Evolutionary conservation across 1,139 yeast genomes (phyloP).

Genomic region (Ogataea hybrid): DNA sequence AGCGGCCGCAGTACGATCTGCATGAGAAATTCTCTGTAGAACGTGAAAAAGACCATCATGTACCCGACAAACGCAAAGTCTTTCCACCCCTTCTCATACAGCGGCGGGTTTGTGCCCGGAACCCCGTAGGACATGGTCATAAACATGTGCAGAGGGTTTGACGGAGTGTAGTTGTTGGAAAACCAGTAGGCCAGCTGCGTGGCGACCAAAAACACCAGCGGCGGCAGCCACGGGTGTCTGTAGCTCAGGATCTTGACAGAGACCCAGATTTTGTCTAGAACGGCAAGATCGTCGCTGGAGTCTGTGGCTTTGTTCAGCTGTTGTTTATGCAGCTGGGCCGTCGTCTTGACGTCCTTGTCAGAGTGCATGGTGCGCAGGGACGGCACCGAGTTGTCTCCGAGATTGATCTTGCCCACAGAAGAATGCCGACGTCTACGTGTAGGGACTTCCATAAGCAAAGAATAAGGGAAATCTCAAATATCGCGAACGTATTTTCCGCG

Average conservation of each 20-base stretch:
- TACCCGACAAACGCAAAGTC: slow-evolving; percentile 80
- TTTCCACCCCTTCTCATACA: slow-evolving; percentile 82
- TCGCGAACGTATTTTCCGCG: neutral
- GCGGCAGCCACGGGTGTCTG: slow-evolving; percentile 79
- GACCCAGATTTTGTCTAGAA: slow-evolving; percentile 48
- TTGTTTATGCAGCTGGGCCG: slow-evolving; percentile 36
- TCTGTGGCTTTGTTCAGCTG: slow-evolving; percentile 27
- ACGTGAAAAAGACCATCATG: slow-evolving; percentile 85
- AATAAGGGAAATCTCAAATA: neutral
- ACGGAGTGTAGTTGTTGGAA: slow-evolving; percentile 50
- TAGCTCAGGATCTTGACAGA: slow-evolving; percentile 60
- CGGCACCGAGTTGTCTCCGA: slow-evolving; percentile 58
- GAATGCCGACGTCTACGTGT: slow-evolving; percentile 40
- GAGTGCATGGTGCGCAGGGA: slow-evolving; percentile 48
- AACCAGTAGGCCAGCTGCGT: slow-evolving; percentile 43
- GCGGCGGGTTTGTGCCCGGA: slow-evolving; percentile 42
- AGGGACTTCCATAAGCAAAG: slow-evolving; percentile 1
- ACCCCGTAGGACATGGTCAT: slow-evolving; percentile 68
- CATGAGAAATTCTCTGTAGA: slow-evolving; percentile 88
- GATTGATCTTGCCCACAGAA: slow-evolving; percentile 54
- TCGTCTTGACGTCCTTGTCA: slow-evolving; percentile 36
- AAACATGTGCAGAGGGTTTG: slow-evolving; percentile 65
- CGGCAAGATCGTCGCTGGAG: slow-evolving; percentile 37
- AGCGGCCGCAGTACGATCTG: slow-evolving; percentile 74
- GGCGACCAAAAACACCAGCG: slow-evolving; percentile 47